Conservation (phyloP, 306 rosid species). For the Begonia loranthoides region DNA sequence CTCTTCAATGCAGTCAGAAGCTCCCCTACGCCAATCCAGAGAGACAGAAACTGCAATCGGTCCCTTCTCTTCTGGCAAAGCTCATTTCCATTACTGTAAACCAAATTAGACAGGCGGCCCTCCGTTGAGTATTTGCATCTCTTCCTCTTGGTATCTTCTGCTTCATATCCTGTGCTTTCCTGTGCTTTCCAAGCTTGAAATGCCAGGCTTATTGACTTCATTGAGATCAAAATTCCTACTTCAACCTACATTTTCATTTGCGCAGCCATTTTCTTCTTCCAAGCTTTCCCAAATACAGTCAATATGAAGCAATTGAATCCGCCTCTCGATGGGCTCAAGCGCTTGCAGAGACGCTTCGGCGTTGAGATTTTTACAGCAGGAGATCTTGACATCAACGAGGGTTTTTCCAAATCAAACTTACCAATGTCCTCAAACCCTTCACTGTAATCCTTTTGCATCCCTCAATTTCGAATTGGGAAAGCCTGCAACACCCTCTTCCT, state of each 20-base stretch:
- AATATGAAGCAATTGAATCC: conserved; percentile 59
- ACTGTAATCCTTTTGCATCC: conserved; percentile 66
- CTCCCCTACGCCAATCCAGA: conserved; percentile 81
- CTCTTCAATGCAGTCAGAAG: conserved; percentile 45
- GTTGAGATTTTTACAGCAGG: conserved; percentile 54
- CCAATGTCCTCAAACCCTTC: conserved; percentile 60
- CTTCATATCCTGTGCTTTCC: too few species aligned
- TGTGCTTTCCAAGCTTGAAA: too few species aligned
- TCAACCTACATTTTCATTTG: too few species aligned
- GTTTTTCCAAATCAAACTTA: conserved; percentile 41
- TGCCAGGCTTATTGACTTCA: too few species aligned
- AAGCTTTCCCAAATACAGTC: conserved; percentile 62
- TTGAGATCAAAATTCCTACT: too few species aligned
- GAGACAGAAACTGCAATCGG: conserved; percentile 45
- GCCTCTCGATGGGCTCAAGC: conserved; percentile 50
- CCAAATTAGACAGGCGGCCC: conserved; percentile 15
- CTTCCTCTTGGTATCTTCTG: conserved; percentile 47
- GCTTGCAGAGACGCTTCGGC: conserved; percentile 42
- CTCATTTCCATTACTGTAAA: conserved; percentile 23
- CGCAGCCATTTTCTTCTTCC: too few species aligned
- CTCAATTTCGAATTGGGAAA: conserved; percentile 45
- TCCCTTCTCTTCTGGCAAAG: conserved; percentile 46
- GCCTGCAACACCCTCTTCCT: conserved; percentile 62
- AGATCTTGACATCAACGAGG: conserved; percentile 47
- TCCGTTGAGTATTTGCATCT: conserved; percentile 27